phyloP scores from a whole-genome alignment of 164 flowering plant genomes.

The Stephania cephalantha region DNA sequence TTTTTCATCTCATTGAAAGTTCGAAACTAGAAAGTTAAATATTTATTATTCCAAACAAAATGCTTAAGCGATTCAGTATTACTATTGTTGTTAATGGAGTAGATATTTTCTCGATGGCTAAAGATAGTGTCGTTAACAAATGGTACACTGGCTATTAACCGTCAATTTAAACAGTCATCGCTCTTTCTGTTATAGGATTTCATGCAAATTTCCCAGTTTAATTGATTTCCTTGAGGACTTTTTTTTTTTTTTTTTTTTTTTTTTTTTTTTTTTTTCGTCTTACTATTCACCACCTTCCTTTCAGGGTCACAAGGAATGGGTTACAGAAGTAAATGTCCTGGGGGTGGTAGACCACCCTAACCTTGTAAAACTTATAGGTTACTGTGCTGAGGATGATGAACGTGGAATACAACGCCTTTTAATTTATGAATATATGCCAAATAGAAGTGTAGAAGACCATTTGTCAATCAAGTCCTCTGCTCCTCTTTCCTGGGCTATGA shows the following conservation, averaged over 20 bases:
- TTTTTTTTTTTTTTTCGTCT: constrained; percentile 1
- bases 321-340: constrained; percentile 89
- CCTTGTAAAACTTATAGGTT: constrained; percentile 85
- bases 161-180: not conserved
- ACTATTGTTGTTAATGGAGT: too few species aligned
- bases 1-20: not conserved
- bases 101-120: too few species aligned
- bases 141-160: too few species aligned
- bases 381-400: constrained; percentile 93
- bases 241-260: not conserved
- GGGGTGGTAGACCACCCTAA: constrained; percentile 92
- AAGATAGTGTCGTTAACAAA: too few species aligned
- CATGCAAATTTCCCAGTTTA: not conserved
- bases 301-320: constrained; percentile 99
- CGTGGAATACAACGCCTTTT: constrained; percentile 90
- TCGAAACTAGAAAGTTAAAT: not conserved
- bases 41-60: not conserved
- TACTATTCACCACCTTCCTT: not conserved
- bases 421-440: constrained; percentile 80
- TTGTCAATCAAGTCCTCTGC: constrained; percentile 41
- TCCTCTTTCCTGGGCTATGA: constrained; percentile 69
- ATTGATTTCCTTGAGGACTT: not conserved
- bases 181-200: not conserved
- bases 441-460: constrained; percentile 80
- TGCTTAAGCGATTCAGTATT: too few species aligned